A percentile compares a stretch with the other conserved stretches of the same genome.
These are phyloP conservation scores for Ophiostoma montium DNA, from an alignment of 2,329 filamentous ascomycete species.

Conservation along the genomic window DNA sequence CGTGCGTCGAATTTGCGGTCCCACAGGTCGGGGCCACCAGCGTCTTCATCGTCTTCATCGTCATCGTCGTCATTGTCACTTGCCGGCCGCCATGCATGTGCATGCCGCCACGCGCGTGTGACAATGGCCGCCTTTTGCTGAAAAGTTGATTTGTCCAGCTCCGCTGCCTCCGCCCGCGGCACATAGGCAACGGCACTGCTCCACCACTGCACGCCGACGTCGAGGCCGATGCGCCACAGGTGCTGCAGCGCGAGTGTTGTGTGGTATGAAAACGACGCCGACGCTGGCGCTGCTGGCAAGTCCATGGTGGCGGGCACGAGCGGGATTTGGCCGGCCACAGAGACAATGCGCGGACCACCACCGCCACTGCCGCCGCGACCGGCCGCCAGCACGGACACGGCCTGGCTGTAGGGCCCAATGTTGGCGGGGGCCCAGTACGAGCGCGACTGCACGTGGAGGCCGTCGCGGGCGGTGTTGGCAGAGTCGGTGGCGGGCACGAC, in stretches of 20 bases:
- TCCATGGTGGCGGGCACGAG: conserved; percentile 69
- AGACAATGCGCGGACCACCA: conserved; percentile 30
- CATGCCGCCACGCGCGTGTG: conserved; percentile 32
- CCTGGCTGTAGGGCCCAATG: conserved; percentile 93
- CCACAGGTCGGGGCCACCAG: conserved; percentile 50
- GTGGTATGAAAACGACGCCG: conserved; percentile 33
- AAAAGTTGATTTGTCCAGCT: conserved; percentile 15
- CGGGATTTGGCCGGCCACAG: conserved; percentile 83
- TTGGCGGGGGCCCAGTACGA: conserved; percentile 98
- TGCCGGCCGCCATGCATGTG: conserved; percentile 22
- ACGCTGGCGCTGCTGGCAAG: conserved; percentile 24
- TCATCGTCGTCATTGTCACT: conserved; percentile 22
- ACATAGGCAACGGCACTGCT: conserved; percentile 64
- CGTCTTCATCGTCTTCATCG: conserved; percentile 33
- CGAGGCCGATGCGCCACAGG: conserved; percentile 66
- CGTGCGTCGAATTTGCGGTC: conserved; percentile 44
- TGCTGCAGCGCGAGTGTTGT: conserved; percentile 70
- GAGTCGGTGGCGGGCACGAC: neutral
- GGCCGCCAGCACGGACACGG: conserved; percentile 40
- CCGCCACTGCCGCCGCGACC: conserved; percentile 3
- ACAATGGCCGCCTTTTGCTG: conserved; percentile 27
- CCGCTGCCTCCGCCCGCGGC: conserved; percentile 21
- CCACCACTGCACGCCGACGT: conserved; percentile 62
- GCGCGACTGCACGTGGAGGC: conserved; percentile 78
- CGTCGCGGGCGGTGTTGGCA: conserved; percentile 30